phyloP scores from a whole-genome alignment of 2,329 filamentous ascomycete genomes.

The Trichoderma aggressivum region DNA sequence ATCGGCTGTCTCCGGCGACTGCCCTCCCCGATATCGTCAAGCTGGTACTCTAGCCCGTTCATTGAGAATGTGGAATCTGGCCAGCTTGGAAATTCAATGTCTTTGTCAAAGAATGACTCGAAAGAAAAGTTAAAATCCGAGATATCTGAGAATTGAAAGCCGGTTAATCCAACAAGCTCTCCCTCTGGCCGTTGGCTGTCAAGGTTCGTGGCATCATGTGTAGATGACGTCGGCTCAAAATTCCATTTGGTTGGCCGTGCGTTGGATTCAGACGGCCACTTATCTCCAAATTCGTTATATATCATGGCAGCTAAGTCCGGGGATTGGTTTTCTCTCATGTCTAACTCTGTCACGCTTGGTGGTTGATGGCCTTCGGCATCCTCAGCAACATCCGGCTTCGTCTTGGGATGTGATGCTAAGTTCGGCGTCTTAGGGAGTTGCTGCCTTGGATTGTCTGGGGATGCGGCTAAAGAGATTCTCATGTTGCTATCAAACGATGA shows the following conservation, averaged over 20 bases:
- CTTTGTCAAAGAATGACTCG: background rate
- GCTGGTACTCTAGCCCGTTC: background rate
- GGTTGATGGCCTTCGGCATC: background rate
- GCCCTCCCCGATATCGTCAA: background rate
- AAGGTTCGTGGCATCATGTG: background rate
- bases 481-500: conserved; percentile 8
- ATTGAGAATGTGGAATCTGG: background rate
- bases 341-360: background rate
- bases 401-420: background rate
- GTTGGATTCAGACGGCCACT: background rate
- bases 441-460: background rate
- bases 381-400: background rate
- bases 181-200: background rate
- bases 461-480: background rate
- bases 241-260: background rate
- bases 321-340: background rate
- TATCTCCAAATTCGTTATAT: background rate
- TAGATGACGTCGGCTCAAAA: background rate
- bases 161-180: background rate
- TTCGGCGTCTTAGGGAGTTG: background rate
- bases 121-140: conserved; percentile 10
- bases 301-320: background rate
- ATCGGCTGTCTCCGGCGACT: background rate
- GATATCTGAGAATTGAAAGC: background rate
- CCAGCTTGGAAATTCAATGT: background rate